Conservation (phyloP, 192 early-diverging fungal genomes). For the Obelidium mucronatum region DNA sequence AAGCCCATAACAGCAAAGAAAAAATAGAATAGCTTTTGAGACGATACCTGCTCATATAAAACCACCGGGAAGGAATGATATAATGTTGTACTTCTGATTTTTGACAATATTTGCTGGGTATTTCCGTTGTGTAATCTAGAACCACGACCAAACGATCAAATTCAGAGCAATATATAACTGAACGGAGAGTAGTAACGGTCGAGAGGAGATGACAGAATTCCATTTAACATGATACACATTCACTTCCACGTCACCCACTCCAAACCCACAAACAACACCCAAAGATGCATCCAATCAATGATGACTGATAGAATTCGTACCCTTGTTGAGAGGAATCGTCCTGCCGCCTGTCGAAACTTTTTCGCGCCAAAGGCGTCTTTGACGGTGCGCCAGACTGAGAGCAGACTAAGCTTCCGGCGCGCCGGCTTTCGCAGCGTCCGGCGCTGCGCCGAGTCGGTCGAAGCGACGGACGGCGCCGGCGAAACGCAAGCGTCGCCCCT, state of each 20-base stretch:
- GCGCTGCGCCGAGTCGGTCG: not conserved
- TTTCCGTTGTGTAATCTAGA: too few relatives aligned
- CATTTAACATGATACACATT: too few relatives aligned
- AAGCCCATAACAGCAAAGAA: not conserved
- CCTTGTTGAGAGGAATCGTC: too few relatives aligned
- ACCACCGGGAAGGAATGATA: slow-evolving; percentile 92
- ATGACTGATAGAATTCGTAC: too few relatives aligned
- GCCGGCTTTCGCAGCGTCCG: not conserved
- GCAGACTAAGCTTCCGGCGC: not conserved
- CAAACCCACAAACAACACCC: too few relatives aligned
- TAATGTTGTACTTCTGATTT: slow-evolving; percentile 92
- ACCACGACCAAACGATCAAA: not conserved
- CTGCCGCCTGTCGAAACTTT: not conserved
- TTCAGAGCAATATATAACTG: not conserved
- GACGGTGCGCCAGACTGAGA: not conserved
- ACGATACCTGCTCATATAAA: slow-evolving; percentile 87
- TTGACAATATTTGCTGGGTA: slow-evolving; percentile 78
- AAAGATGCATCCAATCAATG: too few relatives aligned
- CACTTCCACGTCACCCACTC: too few relatives aligned
- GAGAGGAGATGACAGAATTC: too few relatives aligned
- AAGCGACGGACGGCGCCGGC: not conserved
- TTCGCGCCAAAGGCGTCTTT: not conserved
- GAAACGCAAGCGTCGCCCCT: too few relatives aligned
- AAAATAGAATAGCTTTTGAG: too few relatives aligned
- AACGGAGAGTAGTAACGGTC: not conserved